phyloP scores from a whole-genome alignment of 2,329 filamentous ascomycete genomes.

The Fusarium oligoseptatum region DNA sequence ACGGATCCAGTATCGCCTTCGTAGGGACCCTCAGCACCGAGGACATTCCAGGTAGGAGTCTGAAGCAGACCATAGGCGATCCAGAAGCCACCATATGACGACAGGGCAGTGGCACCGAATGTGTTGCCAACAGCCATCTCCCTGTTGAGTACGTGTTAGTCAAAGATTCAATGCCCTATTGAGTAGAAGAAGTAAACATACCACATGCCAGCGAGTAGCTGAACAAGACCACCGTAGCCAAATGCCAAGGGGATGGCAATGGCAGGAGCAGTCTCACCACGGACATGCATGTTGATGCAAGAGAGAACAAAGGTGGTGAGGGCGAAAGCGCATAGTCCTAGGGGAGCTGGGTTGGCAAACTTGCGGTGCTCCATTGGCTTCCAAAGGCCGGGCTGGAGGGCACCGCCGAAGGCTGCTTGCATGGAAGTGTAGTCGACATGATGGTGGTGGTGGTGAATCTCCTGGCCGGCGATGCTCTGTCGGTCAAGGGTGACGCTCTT shows the following conservation, averaged over 20 bases:
- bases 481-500: slow-evolving; percentile 42
- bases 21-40: slow-evolving; percentile 61
- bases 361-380: slow-evolving; percentile 75
- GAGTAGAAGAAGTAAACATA: slow-evolving; percentile 58
- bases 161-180: not conserved
- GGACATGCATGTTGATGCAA: slow-evolving; percentile 77
- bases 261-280: slow-evolving; percentile 71
- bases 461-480: slow-evolving; percentile 28
- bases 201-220: slow-evolving; percentile 90
- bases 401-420: slow-evolving; percentile 73
- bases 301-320: slow-evolving; percentile 86
- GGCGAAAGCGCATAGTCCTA: slow-evolving; percentile 83
- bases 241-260: slow-evolving; percentile 78
- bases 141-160: slow-evolving; percentile 60
- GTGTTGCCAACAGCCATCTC: slow-evolving; percentile 92
- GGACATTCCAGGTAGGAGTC: slow-evolving; percentile 75
- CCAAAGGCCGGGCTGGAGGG: slow-evolving; percentile 79
- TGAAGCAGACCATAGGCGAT: slow-evolving; percentile 79
- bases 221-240: slow-evolving; percentile 80
- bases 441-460: slow-evolving; percentile 46
- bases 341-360: slow-evolving; percentile 83
- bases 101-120: slow-evolving; percentile 84
- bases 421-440: slow-evolving; percentile 41
- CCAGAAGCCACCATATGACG: slow-evolving; percentile 89
- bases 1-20: slow-evolving; percentile 63